Percentiles rank a stretch among this genome's conserved stretches.
Evolutionary conservation across 768 basidiomycete genomes (phyloP).

Genomic region (Hericium erinaceus): DNA sequence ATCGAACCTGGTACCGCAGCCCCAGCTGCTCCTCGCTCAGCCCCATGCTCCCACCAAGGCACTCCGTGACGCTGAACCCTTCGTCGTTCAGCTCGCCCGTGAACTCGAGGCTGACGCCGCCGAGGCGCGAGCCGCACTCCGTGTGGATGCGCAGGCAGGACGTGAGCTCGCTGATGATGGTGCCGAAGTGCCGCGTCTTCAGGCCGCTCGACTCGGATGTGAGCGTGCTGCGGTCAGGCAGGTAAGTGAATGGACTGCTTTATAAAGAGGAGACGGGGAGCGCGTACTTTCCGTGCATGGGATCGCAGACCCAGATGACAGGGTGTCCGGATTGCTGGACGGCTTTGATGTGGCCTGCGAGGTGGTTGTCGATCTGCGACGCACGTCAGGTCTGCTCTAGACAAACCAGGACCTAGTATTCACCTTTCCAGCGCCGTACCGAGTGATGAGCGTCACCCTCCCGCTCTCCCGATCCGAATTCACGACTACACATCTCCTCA

Average conservation of each 20-base stretch:
- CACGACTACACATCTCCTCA: constrained; percentile 47
- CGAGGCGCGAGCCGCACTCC: constrained; percentile 61
- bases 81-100: constrained; percentile 80
- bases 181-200: constrained; percentile 86
- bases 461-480: constrained; percentile 81
- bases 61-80: constrained; percentile 73
- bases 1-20: constrained; percentile 75
- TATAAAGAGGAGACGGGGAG: not conserved
- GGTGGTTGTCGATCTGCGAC: constrained; percentile 59
- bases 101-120: constrained; percentile 82
- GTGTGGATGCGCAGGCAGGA: constrained; percentile 76
- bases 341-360: constrained; percentile 72
- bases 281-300: constrained; percentile 96
- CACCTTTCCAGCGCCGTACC: constrained; percentile 88
- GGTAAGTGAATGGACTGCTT: not conserved
- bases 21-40: constrained; percentile 81
- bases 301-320: constrained; percentile 92
- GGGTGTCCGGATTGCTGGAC: constrained; percentile 78
- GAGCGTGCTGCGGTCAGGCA: constrained; percentile 50
- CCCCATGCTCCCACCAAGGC: constrained; percentile 94
- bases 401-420: not conserved
- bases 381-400: not conserved
- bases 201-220: constrained; percentile 62
- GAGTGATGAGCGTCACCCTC: constrained; percentile 81
- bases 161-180: constrained; percentile 82